Base-by-base conservation (phyloP, 1,139 yeast species). In the Candida labiduridarum region DNA sequence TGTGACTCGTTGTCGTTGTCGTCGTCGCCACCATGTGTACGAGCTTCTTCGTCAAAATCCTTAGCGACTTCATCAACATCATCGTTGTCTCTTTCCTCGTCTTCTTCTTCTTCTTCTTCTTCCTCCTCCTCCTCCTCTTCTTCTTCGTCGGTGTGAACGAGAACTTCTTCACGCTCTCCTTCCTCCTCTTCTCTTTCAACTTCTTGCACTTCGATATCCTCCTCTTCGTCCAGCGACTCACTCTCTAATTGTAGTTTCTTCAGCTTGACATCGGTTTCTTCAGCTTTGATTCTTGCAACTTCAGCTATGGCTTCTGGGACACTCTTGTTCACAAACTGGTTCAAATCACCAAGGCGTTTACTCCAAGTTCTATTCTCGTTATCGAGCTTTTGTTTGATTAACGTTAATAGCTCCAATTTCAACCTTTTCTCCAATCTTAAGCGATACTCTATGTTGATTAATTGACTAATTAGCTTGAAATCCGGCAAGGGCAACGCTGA, bases 361-460 rank as follows among this genome's bases (percentile, higher is more conserved):
- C 65, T 67, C 83, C 84, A 78, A 52, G 70, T 69, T 47, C 63
- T 66, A 52, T 72, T 76, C 35, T 68, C 64, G 9, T 64, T 60
- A 3, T 59, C 57, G 27, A 74, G 59, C 44, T 70, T 75, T 47
- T 64, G 62, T 51, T 70, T 72, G 18, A 72, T 64, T 43, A 64
- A 62, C 10, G 61, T 58, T 49, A 76, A 62, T 2, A 74, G 60
- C 49, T 75, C 80, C 55, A 70, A 67, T 49, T 71, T 69, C 40
- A 75, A 59, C 59, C 71, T 66, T 49, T 64, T 57, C 52, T 69
- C 64, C 45, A 74, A 56, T 33, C 78, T 62, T 43, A 70, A 57
- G 35, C 71, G 57, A 49, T 61, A 70, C 54, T 76, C 81, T 9
- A 69, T 59, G 47, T 72, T 68, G 1, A 75, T 59, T 30, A 76